These are phyloP conservation scores for Vigna trinervia DNA, from an alignment of 306 rosid genomes.

Conservation along the genomic window DNA sequence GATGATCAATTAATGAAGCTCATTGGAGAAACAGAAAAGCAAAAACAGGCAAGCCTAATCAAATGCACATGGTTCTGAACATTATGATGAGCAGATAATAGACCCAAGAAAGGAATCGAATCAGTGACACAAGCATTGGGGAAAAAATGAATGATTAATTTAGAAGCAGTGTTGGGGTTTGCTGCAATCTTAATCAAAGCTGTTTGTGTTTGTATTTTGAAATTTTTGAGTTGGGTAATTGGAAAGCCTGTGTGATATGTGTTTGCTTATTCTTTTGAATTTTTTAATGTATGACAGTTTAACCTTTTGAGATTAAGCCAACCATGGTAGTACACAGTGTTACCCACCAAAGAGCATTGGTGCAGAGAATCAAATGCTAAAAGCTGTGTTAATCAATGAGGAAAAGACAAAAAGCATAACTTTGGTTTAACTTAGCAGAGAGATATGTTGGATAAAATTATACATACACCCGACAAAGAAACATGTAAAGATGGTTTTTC, in stretches of 20 bases:
- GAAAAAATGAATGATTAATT: constrained; percentile 21
- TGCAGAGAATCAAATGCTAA: constrained; percentile 49
- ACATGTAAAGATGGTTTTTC: constrained; percentile 42
- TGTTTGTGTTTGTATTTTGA: not conserved
- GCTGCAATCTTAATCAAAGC: constrained; percentile 45
- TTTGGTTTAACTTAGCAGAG: constrained; percentile 43
- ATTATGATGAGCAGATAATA: constrained; percentile 40
- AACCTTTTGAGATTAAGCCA: constrained; percentile 42
- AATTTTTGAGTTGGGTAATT: constrained; percentile 8
- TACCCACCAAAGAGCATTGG: constrained; percentile 46
- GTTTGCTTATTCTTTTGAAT: constrained; percentile 8
- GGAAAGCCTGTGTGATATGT: not conserved
- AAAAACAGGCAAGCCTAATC: constrained; percentile 35
- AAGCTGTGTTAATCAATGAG: constrained; percentile 43
- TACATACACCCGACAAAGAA: constrained; percentile 54
- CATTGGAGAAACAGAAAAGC: constrained; percentile 40
- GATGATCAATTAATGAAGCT: constrained; percentile 30
- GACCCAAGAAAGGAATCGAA: constrained; percentile 38
- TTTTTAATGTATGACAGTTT: constrained; percentile 15
- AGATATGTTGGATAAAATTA: constrained; percentile 47
- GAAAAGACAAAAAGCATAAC: constrained; percentile 49
- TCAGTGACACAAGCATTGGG: constrained; percentile 50
- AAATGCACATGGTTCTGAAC: constrained; percentile 50
- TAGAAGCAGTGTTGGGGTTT: constrained; percentile 33
- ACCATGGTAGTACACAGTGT: constrained; percentile 35